Evolutionary conservation across 208 protist species (phyloP), one percentile per base, ranked within the genome.

Genomic region (Trypanosoma rangeli): DNA sequence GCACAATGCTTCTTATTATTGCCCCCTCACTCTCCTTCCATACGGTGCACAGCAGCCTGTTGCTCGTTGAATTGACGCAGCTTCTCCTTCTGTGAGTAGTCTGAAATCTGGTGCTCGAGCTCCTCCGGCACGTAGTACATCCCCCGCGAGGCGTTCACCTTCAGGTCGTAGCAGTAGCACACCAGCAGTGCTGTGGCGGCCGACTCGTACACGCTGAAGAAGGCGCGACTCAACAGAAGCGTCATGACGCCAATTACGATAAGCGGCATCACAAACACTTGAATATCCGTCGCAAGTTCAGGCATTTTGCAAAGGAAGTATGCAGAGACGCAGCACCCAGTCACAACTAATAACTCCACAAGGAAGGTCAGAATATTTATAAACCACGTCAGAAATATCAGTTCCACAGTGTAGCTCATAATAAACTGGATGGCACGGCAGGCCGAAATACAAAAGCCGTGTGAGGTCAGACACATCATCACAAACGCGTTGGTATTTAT

Each of bases 401-500:
- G 15, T 16, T 63, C 56, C 12, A 46, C 16, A 0, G 86, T 48
- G 52, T 88, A 88, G 8, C 33, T 67, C 1, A 87, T 0, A 22
- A 97, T 60, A 9, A 96, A 49, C 18, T 67, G 31, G 67, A 96
- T 85, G 13, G 78, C 94, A 46, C 59, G 50, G 53, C 48, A 65
- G 18, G 90, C 84, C 28, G 83, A 73, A n/a, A 42, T 22, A 73
- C 89, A 97, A 76, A 97, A 98, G 22, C 49, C 54, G 10, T 82
- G 59, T 26, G 86, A 84, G 18, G 92, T 81, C 2, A 97, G 80
- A 26, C 92, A 80, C 71, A 91, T 91, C 61, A 94, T 85, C 54
- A 97, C 92, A 68, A 97, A 98, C 1, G 84, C 91, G 68, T 97
- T 97, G 62, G 89, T 82, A 71, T 84, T 94, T 44, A 98, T 79